A percentile compares a stretch with the other conserved stretches of the same genome.
Conservation (phyloP, 1,139 yeast species). For the Debaryomyces coudertii region DNA sequence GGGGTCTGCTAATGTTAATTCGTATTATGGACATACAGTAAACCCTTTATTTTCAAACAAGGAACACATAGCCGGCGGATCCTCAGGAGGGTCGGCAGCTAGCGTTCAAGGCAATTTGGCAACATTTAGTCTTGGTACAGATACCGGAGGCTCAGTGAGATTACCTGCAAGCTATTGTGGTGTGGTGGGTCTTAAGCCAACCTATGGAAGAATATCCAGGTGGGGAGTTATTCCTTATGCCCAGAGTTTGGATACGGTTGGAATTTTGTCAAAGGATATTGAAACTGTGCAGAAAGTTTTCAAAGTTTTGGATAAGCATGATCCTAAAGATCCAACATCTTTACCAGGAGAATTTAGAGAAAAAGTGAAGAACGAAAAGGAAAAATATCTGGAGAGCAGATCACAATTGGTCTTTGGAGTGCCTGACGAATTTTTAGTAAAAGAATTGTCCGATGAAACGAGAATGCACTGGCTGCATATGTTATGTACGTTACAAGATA, state of each 20-base stretch:
- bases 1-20: conserved; percentile 75
- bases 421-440: conserved; percentile 64
- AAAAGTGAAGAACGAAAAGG: conserved; percentile 21
- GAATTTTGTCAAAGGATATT: conserved; percentile 63
- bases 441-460: conserved; percentile 55
- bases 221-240: conserved; percentile 95
- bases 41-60: conserved; percentile 61
- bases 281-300: conserved; percentile 52
- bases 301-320: conserved; percentile 58
- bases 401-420: conserved; percentile 61
- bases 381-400: conserved; percentile 11
- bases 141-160: conserved; percentile 96
- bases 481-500: conserved; percentile 42
- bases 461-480: conserved; percentile 49
- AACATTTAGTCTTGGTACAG: conserved; percentile 81
- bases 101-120: conserved; percentile 75
- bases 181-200: conserved; percentile 84
- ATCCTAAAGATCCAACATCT: conserved; percentile 81
- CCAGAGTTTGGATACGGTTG: conserved; percentile 93
- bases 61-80: conserved; percentile 74
- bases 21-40: conserved; percentile 62
- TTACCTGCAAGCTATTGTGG: conserved; percentile 90
- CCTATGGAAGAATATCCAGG: conserved; percentile 88
- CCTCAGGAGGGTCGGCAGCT: conserved; percentile 96
- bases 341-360: conserved; percentile 43